Evolutionary conservation across 2,329 filamentous ascomycete genomes (phyloP), one percentile per base, ranked within the genome.

Genomic region (Sordariomycetes sp.): DNA sequence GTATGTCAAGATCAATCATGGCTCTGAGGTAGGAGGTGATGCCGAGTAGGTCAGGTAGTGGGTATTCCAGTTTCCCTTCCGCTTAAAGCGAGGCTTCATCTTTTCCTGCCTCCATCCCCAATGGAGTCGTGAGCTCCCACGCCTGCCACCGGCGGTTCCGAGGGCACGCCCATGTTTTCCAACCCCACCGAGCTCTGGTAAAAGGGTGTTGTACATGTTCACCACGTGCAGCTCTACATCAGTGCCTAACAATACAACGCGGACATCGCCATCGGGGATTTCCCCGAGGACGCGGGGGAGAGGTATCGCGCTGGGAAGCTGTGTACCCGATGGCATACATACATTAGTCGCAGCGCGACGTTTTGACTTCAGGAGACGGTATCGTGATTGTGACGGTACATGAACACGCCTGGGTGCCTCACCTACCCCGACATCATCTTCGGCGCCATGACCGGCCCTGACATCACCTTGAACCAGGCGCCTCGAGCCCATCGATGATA

Each of bases 341-440:
- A 91, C 68, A 77, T 87, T 6, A 86, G 88, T 58, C 86, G 89
- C 25, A 88, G 90, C 61, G 89, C 89, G 0, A 76, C 88, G 1
- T 94, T n/a, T 94, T 64, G 88, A 94, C 67, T 94, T 94, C 68
- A 78, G 76, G 0, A 89, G 89, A 22, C 93, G 89, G 0, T 89
- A 89, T 0, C 84, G 86, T 0, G 88, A 94, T 70, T 87, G 90
- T 1, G 90, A 90, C 64, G 88, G 82, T 91, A 91, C 65, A 86
- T 86, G 70, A 94, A 94, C 66, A 89, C 89, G 0, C 89, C 89
- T 0, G 81, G 89, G 70, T 89, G 89, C 3, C 88, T 94, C 54
- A 92, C 88, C 0, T 90, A 89, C 72, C 88, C 83, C 7, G 89
- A 89, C n/a, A 92, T 93, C 63, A 93, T 94, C 62, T 94, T 93